A percentile compares a stretch with the other conserved stretches of the same genome.
These are phyloP conservation scores for Xylaria cubensis DNA, from an alignment of 495 filamentous ascomycete species.

Conservation along the genomic window DNA sequence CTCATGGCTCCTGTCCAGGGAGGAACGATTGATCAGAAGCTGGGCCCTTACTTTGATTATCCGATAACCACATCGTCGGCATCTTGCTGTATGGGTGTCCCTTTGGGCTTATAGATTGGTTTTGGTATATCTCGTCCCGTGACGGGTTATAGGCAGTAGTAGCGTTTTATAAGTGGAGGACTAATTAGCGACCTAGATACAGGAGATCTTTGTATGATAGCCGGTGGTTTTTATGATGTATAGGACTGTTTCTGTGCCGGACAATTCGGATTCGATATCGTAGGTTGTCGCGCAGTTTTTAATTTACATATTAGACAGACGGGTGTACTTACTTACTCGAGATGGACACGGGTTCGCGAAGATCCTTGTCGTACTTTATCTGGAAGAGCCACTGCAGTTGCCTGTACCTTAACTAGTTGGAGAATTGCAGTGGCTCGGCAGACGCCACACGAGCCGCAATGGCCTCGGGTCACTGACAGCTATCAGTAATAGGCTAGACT, in stretches of 20 bases:
- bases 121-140: slow-evolving; percentile 5
- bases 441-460: slow-evolving; percentile 15
- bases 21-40: background rate
- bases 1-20: background rate
- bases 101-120: background rate
- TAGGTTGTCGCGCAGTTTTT: background rate
- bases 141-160: background rate
- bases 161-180: background rate
- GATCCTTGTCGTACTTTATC: slow-evolving; percentile 24
- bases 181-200: background rate
- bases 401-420: background rate
- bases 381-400: background rate
- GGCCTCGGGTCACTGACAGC: background rate
- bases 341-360: slow-evolving; percentile 22
- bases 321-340: background rate
- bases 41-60: slow-evolving; percentile 80
- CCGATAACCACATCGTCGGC: slow-evolving; percentile 88
- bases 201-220: background rate
- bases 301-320: background rate
- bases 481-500: background rate
- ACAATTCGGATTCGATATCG: background rate
- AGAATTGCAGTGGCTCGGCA: slow-evolving; percentile 16
- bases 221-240: background rate
- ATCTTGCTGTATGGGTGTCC: slow-evolving; percentile 45
- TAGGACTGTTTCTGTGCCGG: background rate